phyloP scores from a whole-genome alignment of 148 eudicot genomes.

The Silene conica region DNA sequence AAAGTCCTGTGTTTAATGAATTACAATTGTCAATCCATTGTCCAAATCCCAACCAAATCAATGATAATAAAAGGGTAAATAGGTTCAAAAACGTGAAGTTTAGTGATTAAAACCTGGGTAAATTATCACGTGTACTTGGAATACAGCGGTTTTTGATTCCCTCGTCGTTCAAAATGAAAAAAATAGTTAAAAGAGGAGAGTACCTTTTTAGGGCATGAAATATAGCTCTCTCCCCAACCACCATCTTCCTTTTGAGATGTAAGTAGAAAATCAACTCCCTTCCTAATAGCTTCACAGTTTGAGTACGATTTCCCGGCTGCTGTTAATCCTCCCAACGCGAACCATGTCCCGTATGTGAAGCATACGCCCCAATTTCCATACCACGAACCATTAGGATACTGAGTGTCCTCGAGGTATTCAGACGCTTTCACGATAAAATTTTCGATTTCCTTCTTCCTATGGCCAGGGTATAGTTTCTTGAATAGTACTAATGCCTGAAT shows the following conservation, averaged over 20 bases:
- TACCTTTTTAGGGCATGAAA: conserved; percentile 45
- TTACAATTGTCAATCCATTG: too few relatives aligned
- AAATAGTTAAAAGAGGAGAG: too few relatives aligned
- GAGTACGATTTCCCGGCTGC: conserved; percentile 37
- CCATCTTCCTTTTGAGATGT: conserved; percentile 40
- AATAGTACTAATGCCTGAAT: conserved; percentile 43
- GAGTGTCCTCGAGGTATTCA: conserved; percentile 28
- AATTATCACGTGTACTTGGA: too few relatives aligned
- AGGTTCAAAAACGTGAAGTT: too few relatives aligned
- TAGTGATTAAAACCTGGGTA: too few relatives aligned
- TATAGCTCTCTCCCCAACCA: conserved; percentile 61
- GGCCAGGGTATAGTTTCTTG: conserved; percentile 38
- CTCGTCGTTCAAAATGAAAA: too few relatives aligned
- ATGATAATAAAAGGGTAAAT: too few relatives aligned
- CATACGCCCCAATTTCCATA: conserved; percentile 46
- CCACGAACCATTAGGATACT: conserved; percentile 41
- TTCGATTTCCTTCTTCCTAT: conserved; percentile 41
- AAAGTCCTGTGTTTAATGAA: conserved; percentile 22
- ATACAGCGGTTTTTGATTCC: too few relatives aligned
- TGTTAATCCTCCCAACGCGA: conserved; percentile 41
- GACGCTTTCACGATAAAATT: conserved; percentile 26
- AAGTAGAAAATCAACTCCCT: conserved; percentile 38
- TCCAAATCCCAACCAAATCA: too few relatives aligned
- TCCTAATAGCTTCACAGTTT: conserved; percentile 35
- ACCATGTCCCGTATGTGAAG: conserved; percentile 49